These are phyloP conservation scores for Sclerotinia sclerotiorum DNA, from an alignment of 2,329 filamentous ascomycete species.

Conservation along the genomic window DNA sequence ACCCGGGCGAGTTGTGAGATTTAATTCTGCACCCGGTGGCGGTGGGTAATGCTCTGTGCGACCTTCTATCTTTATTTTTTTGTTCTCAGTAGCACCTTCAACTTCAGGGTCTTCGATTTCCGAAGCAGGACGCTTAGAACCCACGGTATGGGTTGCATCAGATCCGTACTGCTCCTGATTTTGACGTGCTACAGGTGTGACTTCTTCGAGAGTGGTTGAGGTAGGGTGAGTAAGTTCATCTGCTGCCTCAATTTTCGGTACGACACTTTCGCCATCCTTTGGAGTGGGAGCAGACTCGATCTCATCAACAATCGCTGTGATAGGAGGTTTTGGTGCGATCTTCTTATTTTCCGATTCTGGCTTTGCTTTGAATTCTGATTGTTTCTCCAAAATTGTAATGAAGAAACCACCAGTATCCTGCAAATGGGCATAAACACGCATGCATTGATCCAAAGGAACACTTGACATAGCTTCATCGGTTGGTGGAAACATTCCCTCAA, in stretches of 20 bases:
- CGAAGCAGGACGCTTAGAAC: constrained; percentile 42
- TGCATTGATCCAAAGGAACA: constrained; percentile 83
- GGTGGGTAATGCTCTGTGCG: constrained; percentile 41
- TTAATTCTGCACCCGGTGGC: constrained; percentile 39
- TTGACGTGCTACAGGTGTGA: constrained; percentile 36
- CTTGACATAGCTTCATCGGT: constrained; percentile 55
- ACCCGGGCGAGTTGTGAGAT: constrained; percentile 35
- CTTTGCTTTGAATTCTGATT: constrained; percentile 76
- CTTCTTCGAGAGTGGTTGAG: constrained; percentile 35
- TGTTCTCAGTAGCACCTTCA: constrained; percentile 39
- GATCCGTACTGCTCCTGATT: constrained; percentile 38
- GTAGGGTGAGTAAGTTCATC: constrained; percentile 33
- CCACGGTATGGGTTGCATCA: constrained; percentile 30
- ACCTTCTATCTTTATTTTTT: constrained; percentile 48
- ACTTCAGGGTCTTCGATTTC: constrained; percentile 36
- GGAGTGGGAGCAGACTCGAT: constrained; percentile 42
- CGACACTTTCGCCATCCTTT: constrained; percentile 35
- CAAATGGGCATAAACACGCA: constrained; percentile 90
- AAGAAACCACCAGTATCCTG: constrained; percentile 98
- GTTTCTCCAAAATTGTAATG: constrained; percentile 92
- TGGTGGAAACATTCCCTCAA: constrained; percentile 79
- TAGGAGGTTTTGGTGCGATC: constrained; percentile 44
- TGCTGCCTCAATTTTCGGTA: constrained; percentile 39
- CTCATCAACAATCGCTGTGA: constrained; percentile 45
- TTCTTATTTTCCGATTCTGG: constrained; percentile 62